These are phyloP conservation scores for Alloteropsis semialata DNA, from an alignment of 176 grass and related monocot species.

Conservation along the genomic window DNA sequence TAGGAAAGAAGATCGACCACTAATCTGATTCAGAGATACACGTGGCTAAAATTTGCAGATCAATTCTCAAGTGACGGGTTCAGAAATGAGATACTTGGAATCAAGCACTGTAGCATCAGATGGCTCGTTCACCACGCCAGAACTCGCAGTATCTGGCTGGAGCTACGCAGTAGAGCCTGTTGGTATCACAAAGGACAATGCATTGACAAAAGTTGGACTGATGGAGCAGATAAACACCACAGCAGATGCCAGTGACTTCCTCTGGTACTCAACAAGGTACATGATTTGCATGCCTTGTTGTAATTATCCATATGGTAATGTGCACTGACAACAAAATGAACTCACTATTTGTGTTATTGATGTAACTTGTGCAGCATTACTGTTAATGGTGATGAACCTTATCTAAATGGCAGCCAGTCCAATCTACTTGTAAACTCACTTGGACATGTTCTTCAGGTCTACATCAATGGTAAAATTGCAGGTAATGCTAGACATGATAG, in stretches of 20 bases:
- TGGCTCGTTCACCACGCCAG: constrained; percentile 30
- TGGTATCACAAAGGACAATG: constrained; percentile 80
- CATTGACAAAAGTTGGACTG: constrained; percentile 66
- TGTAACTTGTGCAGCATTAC: constrained; percentile 50
- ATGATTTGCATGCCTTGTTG: neutral
- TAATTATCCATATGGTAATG: neutral
- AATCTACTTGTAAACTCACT: constrained; percentile 79
- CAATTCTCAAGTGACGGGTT: constrained; percentile 60
- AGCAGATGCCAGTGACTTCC: constrained; percentile 95
- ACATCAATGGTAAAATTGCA: constrained; percentile 74
- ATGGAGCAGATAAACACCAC: constrained; percentile 99
- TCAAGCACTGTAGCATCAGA: constrained; percentile 38
- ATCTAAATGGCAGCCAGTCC: constrained; percentile 71
- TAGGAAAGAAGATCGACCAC: neutral
- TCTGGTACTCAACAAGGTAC: constrained; percentile 96
- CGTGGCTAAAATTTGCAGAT: constrained; percentile 29
- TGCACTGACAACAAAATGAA: neutral
- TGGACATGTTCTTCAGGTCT: constrained; percentile 87
- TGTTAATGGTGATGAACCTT: constrained; percentile 63
- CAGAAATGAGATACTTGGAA: constrained; percentile 61
- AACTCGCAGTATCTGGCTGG: constrained; percentile 55
- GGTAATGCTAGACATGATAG: constrained; percentile 44
- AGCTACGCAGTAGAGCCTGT: constrained; percentile 77
- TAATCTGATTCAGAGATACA: neutral
- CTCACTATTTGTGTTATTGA: neutral